A percentile compares a stretch with the other conserved stretches of the same genome.
Evolutionary conservation across 768 basidiomycete species (phyloP).

Genomic region (Suillus alpinus): DNA sequence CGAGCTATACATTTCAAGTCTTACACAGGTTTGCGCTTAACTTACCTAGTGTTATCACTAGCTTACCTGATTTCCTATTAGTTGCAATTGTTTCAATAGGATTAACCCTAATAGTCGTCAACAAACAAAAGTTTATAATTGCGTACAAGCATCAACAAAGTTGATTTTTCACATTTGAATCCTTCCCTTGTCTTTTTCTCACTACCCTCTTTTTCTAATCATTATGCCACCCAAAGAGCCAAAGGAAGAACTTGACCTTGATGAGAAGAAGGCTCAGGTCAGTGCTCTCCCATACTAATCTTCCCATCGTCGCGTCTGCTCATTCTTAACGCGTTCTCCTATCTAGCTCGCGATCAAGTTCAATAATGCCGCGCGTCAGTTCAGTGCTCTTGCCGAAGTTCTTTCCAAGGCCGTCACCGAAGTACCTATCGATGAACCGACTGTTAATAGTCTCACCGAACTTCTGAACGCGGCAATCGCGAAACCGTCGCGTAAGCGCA

Average conservation of each 20-base stretch:
- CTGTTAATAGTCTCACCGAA: slow-evolving; percentile 20
- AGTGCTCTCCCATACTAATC: slow-evolving; percentile 5
- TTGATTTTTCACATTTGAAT: slow-evolving; percentile 39
- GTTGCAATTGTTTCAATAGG: slow-evolving; percentile 32
- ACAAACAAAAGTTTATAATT: slow-evolving; percentile 40
- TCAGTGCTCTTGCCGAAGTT: slow-evolving; percentile 57
- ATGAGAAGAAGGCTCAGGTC: slow-evolving; percentile 30
- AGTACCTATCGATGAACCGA: slow-evolving; percentile 30
- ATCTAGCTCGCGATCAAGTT: slow-evolving; percentile 56
- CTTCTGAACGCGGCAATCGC: slow-evolving; percentile 28
- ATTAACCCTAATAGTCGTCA: slow-evolving; percentile 34
- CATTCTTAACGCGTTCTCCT: slow-evolving; percentile 20
- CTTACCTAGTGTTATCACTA: slow-evolving; percentile 11
- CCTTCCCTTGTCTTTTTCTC: slow-evolving; percentile 34
- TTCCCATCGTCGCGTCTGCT: slow-evolving; percentile 7
- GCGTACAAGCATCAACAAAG: slow-evolving; percentile 35
- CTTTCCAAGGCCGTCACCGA: slow-evolving; percentile 51
- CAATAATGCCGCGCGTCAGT: slow-evolving; percentile 58
- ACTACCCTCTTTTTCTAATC: slow-evolving; percentile 15
- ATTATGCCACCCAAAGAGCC: slow-evolving; percentile 24
- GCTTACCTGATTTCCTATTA: slow-evolving; percentile 31
- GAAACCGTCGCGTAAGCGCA: slow-evolving; percentile 50
- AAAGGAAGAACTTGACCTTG: slow-evolving; percentile 26
- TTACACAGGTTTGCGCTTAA: neutral
- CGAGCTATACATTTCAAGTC: neutral